A percentile compares a stretch with the other conserved stretches of the same genome.
Evolutionary conservation across 257 asterid genomes (phyloP).

Genomic region (Leonotis leonurus): DNA sequence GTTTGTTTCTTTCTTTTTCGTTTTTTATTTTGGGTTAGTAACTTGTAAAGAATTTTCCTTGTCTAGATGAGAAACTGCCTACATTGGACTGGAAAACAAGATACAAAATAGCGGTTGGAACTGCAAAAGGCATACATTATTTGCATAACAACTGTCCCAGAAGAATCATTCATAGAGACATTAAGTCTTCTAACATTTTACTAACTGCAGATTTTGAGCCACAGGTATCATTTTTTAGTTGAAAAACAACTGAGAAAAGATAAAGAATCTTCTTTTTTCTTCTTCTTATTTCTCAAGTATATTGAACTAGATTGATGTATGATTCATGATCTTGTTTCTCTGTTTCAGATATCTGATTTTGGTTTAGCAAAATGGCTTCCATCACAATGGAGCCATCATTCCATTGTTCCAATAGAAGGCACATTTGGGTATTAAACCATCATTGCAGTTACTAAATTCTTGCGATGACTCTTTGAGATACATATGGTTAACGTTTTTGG

Average conservation of each 20-base stretch:
- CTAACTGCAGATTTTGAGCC: constrained; percentile 73
- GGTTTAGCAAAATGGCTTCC: constrained; percentile 99
- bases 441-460: background rate
- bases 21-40: background rate
- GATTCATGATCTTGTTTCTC: background rate
- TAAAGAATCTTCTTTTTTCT: background rate
- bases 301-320: background rate
- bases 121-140: constrained; percentile 80
- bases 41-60: background rate
- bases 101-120: constrained; percentile 74
- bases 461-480: background rate
- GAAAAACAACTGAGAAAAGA: background rate
- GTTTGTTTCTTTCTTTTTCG: background rate
- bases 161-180: constrained; percentile 88
- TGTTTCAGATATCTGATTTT: constrained; percentile 77
- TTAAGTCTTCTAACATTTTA: constrained; percentile 73
- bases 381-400: constrained; percentile 92
- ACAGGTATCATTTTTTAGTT: constrained; percentile 37
- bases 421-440: constrained; percentile 65
- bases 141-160: constrained; percentile 86
- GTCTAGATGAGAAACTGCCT: constrained; percentile 53
- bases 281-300: background rate
- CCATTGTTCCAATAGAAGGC: constrained; percentile 93
- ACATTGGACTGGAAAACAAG: constrained; percentile 84
- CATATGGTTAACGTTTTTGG: background rate